phyloP scores from a whole-genome alignment of 768 basidiomycete species.

The Paxillus rubicundulus region DNA sequence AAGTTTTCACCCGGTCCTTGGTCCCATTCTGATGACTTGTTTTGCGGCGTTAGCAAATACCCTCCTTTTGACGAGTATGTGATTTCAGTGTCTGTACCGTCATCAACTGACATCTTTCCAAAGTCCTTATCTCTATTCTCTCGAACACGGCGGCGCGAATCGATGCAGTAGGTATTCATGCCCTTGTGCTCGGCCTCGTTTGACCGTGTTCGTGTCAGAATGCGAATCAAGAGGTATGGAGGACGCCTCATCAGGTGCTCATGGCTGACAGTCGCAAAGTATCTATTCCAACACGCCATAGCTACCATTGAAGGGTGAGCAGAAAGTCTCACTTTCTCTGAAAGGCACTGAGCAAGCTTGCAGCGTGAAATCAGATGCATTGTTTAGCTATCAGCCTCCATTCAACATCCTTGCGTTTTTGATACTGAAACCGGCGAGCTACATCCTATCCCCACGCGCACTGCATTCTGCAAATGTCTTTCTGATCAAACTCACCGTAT shows the following conservation, averaged over 20 bases:
- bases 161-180: constrained; percentile 46
- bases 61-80: constrained; percentile 74
- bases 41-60: constrained; percentile 82
- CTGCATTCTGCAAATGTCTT: constrained; percentile 86
- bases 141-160: constrained; percentile 86
- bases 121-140: constrained; percentile 80
- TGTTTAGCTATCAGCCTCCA: constrained; percentile 91
- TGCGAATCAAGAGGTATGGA: constrained; percentile 55
- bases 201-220: constrained; percentile 36
- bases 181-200: not conserved
- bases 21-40: constrained; percentile 73
- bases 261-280: constrained; percentile 43
- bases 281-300: constrained; percentile 84
- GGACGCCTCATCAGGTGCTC: not conserved
- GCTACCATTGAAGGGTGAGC: constrained; percentile 83
- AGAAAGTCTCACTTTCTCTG: not conserved
- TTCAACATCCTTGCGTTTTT: constrained; percentile 82
- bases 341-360: constrained; percentile 4
- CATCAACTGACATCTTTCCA: not conserved
- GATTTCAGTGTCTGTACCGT: not conserved
- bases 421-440: constrained; percentile 78
- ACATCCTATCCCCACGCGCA: constrained; percentile 66
- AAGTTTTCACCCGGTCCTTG: constrained; percentile 67
- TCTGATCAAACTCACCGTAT: constrained; percentile 75
- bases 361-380: constrained; percentile 84